Evolutionary conservation across 2,329 filamentous ascomycete genomes (phyloP).

Genomic region (Aspergillus awamori): DNA sequence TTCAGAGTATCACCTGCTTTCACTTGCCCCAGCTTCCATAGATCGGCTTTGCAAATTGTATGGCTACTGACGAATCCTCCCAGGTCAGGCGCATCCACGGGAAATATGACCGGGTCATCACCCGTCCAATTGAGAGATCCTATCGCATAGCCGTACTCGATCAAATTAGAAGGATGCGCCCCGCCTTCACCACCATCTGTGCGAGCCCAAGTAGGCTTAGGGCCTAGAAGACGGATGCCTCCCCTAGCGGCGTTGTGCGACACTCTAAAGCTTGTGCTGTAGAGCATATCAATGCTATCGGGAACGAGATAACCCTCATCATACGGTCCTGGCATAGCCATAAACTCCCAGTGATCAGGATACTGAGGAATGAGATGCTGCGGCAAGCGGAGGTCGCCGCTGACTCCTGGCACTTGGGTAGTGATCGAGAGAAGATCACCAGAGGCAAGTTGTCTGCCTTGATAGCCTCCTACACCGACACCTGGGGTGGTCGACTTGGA

Average conservation of each 20-base stretch:
- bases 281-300: conserved; percentile 61
- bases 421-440: conserved; percentile 56
- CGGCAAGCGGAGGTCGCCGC: conserved; percentile 45
- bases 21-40: conserved; percentile 65
- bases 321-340: conserved; percentile 60
- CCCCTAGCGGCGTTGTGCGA: conserved; percentile 64
- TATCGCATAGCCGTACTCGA: conserved; percentile 63
- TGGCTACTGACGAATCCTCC: conserved; percentile 62
- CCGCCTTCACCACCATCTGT: conserved; percentile 65
- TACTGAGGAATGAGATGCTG: conserved; percentile 54
- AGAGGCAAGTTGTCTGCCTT: conserved; percentile 58
- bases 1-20: conserved; percentile 60
- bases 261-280: conserved; percentile 60
- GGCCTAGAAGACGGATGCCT: conserved; percentile 63
- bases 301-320: conserved; percentile 56
- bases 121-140: conserved; percentile 65
- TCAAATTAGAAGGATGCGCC: conserved; percentile 62
- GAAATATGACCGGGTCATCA: conserved; percentile 63
- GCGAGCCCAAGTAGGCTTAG: conserved; percentile 61
- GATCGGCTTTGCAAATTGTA: conserved; percentile 60
- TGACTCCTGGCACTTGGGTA: conserved; percentile 40
- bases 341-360: conserved; percentile 54
- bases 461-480: conserved; percentile 62
- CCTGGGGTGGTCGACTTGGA: conserved; percentile 63
- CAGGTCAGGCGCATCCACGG: conserved; percentile 62